Percentiles rank a stretch among this genome's conserved stretches.
These are phyloP conservation scores for Phellopilus nigrolimitatus DNA, from an alignment of 1,284 basidiomycete species.

Conservation along the genomic window DNA sequence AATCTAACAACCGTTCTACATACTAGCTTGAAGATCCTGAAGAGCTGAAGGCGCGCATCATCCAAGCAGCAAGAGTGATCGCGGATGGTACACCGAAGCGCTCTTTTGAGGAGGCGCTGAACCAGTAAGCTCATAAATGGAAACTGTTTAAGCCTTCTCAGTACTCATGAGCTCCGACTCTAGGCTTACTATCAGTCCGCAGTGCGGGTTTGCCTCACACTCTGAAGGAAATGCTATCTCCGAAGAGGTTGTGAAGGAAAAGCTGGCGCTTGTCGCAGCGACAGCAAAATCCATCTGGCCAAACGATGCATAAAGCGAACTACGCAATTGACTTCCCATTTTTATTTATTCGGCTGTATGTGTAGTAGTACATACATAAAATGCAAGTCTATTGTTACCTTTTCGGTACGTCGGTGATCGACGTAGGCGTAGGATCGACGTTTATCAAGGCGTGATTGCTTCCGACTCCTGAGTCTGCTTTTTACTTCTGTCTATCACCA, in stretches of 20 bases:
- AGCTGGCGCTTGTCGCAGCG: conserved; percentile 27
- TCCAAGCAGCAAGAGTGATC: conserved; percentile 59
- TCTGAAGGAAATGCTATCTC: conserved; percentile 28
- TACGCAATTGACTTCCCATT: no score
- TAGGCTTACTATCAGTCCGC: conserved; percentile 30
- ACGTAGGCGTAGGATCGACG: neutral
- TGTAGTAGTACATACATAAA: no score
- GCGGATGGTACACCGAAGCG: conserved; percentile 49
- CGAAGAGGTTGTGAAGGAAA: conserved; percentile 27
- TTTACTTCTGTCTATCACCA: neutral
- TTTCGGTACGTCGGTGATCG: neutral
- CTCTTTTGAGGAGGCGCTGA: conserved; percentile 48
- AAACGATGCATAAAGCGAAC: conserved; percentile 6
- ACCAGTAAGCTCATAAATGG: conserved; percentile 42
- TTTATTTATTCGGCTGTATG: no score
- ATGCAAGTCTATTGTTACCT: no score
- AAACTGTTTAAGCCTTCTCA: neutral
- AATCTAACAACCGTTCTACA: conserved; percentile 1
- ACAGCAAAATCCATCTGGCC: conserved; percentile 27
- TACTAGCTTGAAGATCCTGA: conserved; percentile 54
- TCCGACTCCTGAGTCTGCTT: neutral
- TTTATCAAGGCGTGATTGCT: no score
- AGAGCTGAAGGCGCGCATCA: conserved; percentile 54
- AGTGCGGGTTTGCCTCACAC: conserved; percentile 35
- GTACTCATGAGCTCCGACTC: neutral